Evolutionary conservation across 2,329 filamentous ascomycete genomes (phyloP), one percentile per base, ranked within the genome.

Genomic region (Fusarium dlaminii): DNA sequence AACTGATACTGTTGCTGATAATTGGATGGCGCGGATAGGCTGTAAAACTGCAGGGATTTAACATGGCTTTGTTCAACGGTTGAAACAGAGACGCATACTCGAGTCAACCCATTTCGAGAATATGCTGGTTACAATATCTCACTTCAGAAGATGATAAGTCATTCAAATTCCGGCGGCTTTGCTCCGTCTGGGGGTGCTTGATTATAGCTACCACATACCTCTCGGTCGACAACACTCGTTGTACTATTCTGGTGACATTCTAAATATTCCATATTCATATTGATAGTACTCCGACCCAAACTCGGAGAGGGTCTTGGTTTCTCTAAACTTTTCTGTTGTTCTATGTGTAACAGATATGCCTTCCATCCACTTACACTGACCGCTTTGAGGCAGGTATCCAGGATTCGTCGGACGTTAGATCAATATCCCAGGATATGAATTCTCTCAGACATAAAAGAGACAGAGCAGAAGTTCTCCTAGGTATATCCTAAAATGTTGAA

Each of bases 11-110:
- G 45, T 58, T 70, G 66, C 58, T 69, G 58, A 66, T 64, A 55
- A 66, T 60, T 70, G 40, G 36, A 66, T 37, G 34, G 40, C 12
- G 30, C 43, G 37, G 43, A 64, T 69, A 69, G 65, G 65, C 57
- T 64, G 29, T 36, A 54, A 7, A 30, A 18, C 29, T 68, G 40
- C 43, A 66, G 42, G 57, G 57, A 45, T 64, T 36, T n/a, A 39
- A 42, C n/a, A 51, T 64, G 37, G 27, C 34, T 51, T 56, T 69
- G 42, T 64, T 69, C 65, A 64, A 56, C 57, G 24, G 48, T 36
- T 55, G 37, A 56, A 39, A 34, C 37, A 42, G 30, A 62, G 43
- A 42, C 36, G 49, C 39, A 67, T 34, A 32, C n/a, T 36, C 36
- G 37, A 42, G n/a, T 17, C 55, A 42, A 59, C 36, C 45, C 49